Conservation (phyloP, 2,329 filamentous ascomycete genomes). For the Penicillium sp. region DNA sequence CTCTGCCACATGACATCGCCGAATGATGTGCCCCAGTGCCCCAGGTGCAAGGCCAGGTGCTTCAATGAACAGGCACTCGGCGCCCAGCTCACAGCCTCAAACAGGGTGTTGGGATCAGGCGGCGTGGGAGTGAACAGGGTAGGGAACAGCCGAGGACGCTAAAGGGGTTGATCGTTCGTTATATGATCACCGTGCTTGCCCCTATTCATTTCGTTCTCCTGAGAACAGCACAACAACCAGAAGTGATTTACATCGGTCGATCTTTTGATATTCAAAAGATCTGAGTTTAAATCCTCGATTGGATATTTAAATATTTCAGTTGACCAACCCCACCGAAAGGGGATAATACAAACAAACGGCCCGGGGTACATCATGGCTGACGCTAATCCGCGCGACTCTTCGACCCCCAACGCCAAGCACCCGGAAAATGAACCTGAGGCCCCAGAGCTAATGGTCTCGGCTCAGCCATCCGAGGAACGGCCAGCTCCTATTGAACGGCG, state of each 20-base stretch:
- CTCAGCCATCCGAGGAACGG: not conserved
- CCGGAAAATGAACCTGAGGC: not conserved
- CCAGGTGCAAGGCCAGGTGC: not conserved
- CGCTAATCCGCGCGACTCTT: constrained; percentile 4
- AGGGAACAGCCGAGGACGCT: constrained; percentile 12
- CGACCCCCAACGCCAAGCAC: constrained; percentile 9
- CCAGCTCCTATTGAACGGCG: constrained; percentile 10
- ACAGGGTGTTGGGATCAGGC: constrained; percentile 12
- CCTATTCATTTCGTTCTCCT: constrained; percentile 13
- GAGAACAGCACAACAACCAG: not conserved
- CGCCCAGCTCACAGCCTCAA: constrained; percentile 9
- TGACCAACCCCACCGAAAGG: not conserved
- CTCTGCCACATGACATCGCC: constrained; percentile 19
- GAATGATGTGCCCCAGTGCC: constrained; percentile 15
- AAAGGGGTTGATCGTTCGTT: constrained; percentile 18
- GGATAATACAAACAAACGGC: not conserved
- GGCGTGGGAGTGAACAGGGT: constrained; percentile 1
- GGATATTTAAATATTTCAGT: not conserved
- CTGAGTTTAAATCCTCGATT: not conserved
- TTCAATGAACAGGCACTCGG: not conserved
- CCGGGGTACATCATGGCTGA: constrained; percentile 15
- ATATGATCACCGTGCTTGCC: constrained; percentile 24
- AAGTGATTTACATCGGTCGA: not conserved
- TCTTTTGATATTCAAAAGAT: not conserved
- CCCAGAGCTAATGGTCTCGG: not conserved